A percentile compares a stretch with the other conserved stretches of the same genome.
Evolutionary conservation across 2,329 filamentous ascomycete species (phyloP).

Genomic region (Colletotrichum acutatum): DNA sequence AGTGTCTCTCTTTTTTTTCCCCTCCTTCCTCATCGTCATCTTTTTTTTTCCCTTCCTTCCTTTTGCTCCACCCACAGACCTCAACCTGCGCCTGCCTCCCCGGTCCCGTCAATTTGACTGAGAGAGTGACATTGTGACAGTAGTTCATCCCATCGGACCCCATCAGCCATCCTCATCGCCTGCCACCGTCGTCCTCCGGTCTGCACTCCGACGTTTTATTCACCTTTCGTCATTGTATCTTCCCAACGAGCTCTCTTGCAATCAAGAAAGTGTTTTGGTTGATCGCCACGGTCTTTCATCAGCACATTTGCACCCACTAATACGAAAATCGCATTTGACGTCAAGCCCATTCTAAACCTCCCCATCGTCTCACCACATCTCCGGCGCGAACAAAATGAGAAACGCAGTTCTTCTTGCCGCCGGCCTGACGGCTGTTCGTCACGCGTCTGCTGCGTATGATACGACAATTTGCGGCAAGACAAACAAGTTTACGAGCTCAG

Average conservation of each 20-base stretch:
- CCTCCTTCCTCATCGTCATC: not conserved
- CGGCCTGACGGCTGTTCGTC: conserved; percentile 26
- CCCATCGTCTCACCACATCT: not conserved
- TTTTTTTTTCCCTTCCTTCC: not conserved
- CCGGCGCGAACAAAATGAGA: conserved; percentile 18
- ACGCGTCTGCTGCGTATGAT: conserved; percentile 40
- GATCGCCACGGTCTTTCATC: not conserved
- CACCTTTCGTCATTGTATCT: not conserved
- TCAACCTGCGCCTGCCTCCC: not conserved
- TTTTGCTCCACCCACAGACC: not conserved
- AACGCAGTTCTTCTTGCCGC: conserved; percentile 27
- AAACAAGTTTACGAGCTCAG: conserved; percentile 40
- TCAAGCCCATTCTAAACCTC: not conserved
- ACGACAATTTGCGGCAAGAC: conserved; percentile 41
- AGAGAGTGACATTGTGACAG: not conserved
- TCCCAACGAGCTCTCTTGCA: not conserved
- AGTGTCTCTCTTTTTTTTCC: not conserved
- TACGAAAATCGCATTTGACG: not conserved
- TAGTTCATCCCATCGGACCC: not conserved
- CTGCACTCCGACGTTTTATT: not conserved
- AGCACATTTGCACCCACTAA: not conserved
- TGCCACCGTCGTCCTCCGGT: not conserved
- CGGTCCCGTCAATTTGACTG: not conserved
- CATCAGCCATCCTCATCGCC: not conserved
- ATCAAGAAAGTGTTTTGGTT: not conserved